Base-by-base conservation (phyloP, 306 rosid genomes). In the Albizia julibrissin region DNA sequence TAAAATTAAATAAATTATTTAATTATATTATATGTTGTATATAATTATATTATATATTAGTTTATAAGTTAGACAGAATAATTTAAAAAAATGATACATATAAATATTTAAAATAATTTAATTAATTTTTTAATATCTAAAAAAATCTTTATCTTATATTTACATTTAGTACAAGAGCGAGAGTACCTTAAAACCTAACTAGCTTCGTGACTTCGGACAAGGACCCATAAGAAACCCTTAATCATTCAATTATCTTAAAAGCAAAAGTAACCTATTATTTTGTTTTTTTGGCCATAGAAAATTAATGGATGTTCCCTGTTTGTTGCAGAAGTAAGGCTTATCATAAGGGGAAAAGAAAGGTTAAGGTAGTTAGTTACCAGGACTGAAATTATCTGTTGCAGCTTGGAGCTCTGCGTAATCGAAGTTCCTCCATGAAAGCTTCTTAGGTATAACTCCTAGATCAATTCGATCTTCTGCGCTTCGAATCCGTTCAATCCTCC, bases 401-500 rank as follows among this genome's bases (percentile, higher is more conserved):
- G 89, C 86, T 15, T 86, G 86, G 12, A 95, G 93, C 68, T 92
- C 98, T 2, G 85, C 85, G 46, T 81, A 88, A 49, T 86, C 97
- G 67, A 89, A 95, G 85, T 83, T 95, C 84, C 92, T 90, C 99
- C 99, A 95, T 5, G 98, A 87, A 5, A 96, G 93, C 58, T 93
- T 95, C 0, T 84, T 58, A 2, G 92, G 80, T 86, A 87, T 43
- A 15, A n/a, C 90, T 0, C 39, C 88, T 58, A 84, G 8, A 65
- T 86, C 89, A 11, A 87, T 80, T 1, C 62, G 26, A 0, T 89
- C 94, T 68, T 89, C 98, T 0, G 94, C 85, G 59, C 91, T 89
- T 75, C 92, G 80, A 88, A 91, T 87, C 49, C 98, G 78, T 54
- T 91, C 89, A 29, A 95, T 69, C 12, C 39, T 71, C 52, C 75